Conservation (phyloP, 192 early-diverging fungal species). For the Diversispora eburnea region DNA sequence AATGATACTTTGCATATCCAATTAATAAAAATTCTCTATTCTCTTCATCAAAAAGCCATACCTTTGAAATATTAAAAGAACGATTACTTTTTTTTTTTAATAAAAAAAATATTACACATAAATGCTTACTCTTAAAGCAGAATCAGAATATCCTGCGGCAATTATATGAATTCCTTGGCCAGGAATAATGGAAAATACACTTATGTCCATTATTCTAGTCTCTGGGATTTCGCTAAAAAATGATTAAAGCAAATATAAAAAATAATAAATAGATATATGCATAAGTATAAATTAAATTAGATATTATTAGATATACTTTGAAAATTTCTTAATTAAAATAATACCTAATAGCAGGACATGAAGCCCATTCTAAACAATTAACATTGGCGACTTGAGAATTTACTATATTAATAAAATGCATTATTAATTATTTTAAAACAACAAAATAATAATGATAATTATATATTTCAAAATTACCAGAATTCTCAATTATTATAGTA, state of each 20-base stretch:
- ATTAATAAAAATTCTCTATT: conserved; percentile 46
- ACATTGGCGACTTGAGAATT: conserved; percentile 28
- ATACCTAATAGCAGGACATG: conserved; percentile 43
- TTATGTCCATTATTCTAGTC: conserved; percentile 75
- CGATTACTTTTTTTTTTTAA: not conserved
- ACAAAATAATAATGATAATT: not conserved
- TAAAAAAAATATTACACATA: not conserved
- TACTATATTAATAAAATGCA: not conserved
- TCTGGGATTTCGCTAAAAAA: conserved; percentile 53
- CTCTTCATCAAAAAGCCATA: conserved; percentile 61
- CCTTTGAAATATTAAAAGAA: conserved; percentile 21
- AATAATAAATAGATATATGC: not conserved
- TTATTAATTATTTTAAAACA: not conserved
- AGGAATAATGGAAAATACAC: conserved; percentile 38
- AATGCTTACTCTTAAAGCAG: conserved; percentile 46
- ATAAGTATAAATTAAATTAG: not conserved
- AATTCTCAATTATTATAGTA: conserved; percentile 3
- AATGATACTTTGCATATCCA: conserved; percentile 49
- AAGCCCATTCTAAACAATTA: conserved; percentile 46
- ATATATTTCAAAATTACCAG: not conserved
- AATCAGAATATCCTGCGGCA: conserved; percentile 73
- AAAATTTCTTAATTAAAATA: too few species aligned
- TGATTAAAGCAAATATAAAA: not conserved
- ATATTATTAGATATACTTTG: too few species aligned
- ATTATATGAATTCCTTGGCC: conserved; percentile 46